Evolutionary conservation across 1,284 basidiomycete genomes (phyloP), one percentile per base, ranked within the genome.

Genomic region (Tilletia setariae): DNA sequence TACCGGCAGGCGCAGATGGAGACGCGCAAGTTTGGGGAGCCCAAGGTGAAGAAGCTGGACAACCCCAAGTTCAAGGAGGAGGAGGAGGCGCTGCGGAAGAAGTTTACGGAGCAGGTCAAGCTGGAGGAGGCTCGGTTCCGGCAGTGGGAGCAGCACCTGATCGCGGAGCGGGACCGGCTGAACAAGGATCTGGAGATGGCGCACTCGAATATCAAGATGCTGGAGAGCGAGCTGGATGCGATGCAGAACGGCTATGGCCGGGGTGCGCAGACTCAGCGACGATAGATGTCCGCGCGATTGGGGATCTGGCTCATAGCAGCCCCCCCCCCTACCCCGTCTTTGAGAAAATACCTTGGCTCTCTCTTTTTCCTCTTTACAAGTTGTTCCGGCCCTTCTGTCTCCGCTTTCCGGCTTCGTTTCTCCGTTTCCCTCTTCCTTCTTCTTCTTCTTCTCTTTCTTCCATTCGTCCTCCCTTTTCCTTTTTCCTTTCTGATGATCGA

Each of bases 21-120:
- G 87, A 98, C 95, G 21, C 90, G 96, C 85, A 98, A 98, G 86
- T 96, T 94, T 76, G 95, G 95, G 76, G 96, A 98, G 85, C 90
- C 94, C 76, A 98, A 98, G 86, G 93, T 96, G 78, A 95, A 94
- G 88, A 98, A 97, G 86, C 87, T 94, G 75, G 95, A 98, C 85
- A 99, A 98, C 85, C 96, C 96, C 79, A 98, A 98, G 85, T 99
- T 96, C 89, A 95, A 95, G 87, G 96, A 98, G 84, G 95, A 99
- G 85, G 95, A 99, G 84, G 95, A 99, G 84, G 87, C 89, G 64
- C 88, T 98, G 73, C 87, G 95, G 80, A 97, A 95, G 87, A 89
- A 94, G 72, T 99, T 99, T 85, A 99, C 95, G 42, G 96, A 99
- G 84, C 95, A 98, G 86, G 96, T 99, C 87, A 99, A 99, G 87